Evolutionary conservation across 345 rosid genomes (phyloP).

Genomic region (Dovyalis caffra): DNA sequence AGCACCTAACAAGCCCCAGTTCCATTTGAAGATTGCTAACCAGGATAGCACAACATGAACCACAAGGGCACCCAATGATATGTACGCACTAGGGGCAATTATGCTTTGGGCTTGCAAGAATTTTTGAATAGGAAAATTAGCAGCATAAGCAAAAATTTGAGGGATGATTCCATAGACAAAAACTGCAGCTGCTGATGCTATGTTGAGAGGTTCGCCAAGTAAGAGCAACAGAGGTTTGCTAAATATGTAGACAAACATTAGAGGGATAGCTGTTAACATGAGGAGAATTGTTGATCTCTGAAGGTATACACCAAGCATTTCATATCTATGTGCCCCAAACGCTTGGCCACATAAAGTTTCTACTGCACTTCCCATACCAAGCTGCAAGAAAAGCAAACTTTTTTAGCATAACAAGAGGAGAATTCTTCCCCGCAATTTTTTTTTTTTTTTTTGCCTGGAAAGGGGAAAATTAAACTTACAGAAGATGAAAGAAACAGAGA

Average conservation of each 20-base stretch:
- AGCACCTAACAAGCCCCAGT: conserved; percentile 25
- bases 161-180: no score
- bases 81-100: conserved; percentile 24
- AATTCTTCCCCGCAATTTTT: no score
- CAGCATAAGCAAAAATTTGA: conserved; percentile 41
- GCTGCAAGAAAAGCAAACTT: conserved; percentile 5
- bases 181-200: no score
- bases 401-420: neutral
- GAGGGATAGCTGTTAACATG: conserved; percentile 41
- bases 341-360: no score
- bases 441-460: no score
- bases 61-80: conserved; percentile 9
- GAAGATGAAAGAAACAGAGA: no score
- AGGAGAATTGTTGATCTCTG: conserved; percentile 67
- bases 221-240: conserved; percentile 46
- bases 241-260: conserved; percentile 50
- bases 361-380: conserved; percentile 74
- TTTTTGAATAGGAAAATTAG: conserved; percentile 58
- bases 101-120: conserved; percentile 31
- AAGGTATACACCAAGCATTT: conserved; percentile 66
- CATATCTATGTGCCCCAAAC: conserved; percentile 62
- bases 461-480: no score
- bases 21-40: conserved; percentile 18
- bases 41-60: conserved; percentile 20
- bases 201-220: conserved; percentile 54